These are phyloP conservation scores for Phytophthora capsici DNA, from an alignment of 352 stramenopile genomes.

Conservation along the genomic window DNA sequence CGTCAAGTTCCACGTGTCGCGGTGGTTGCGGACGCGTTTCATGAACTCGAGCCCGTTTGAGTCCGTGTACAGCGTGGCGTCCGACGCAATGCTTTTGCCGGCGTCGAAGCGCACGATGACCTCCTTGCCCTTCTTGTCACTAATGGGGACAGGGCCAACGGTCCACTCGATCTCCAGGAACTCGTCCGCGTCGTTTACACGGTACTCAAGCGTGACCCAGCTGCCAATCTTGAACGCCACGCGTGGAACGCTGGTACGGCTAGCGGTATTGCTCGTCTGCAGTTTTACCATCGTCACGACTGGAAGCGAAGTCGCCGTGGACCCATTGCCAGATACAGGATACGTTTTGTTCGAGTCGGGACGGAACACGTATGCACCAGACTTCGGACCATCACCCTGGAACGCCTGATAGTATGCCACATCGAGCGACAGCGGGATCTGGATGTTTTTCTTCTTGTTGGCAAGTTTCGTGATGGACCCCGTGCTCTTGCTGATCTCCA, in stretches of 20 bases:
- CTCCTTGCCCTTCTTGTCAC: conserved; percentile 93
- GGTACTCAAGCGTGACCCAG: conserved; percentile 93
- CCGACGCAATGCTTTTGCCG: conserved; percentile 56
- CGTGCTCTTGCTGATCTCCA: conserved; percentile 56
- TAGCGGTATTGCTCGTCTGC: conserved; percentile 27
- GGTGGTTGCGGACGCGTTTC: conserved; percentile 86
- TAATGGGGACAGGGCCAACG: conserved; percentile 74
- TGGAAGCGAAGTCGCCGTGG: conserved; percentile 7
- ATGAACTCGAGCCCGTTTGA: conserved; percentile 97
- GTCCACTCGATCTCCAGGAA: conserved; percentile 97
- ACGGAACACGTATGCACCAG: conserved; percentile 97
- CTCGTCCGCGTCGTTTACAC: conserved; percentile 81
- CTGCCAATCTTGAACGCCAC: conserved; percentile 79
- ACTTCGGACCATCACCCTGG: conserved; percentile 76
- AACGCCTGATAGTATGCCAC: conserved; percentile 77
- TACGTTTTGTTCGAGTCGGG: conserved; percentile 83
- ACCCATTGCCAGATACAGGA: conserved; percentile 31
- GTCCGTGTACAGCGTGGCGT: conserved; percentile 90
- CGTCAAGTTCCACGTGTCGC: conserved; percentile 90
- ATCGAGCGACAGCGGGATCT: conserved; percentile 53
- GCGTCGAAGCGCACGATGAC: conserved; percentile 93
- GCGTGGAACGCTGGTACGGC: conserved; percentile 39
- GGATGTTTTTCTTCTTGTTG: conserved; percentile 79
- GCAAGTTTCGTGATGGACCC: conserved; percentile 64
- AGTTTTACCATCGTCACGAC: conserved; percentile 56